Base-by-base conservation (phyloP, 2,329 filamentous ascomycete genomes). In the Cladophialophora carrionii region DNA sequence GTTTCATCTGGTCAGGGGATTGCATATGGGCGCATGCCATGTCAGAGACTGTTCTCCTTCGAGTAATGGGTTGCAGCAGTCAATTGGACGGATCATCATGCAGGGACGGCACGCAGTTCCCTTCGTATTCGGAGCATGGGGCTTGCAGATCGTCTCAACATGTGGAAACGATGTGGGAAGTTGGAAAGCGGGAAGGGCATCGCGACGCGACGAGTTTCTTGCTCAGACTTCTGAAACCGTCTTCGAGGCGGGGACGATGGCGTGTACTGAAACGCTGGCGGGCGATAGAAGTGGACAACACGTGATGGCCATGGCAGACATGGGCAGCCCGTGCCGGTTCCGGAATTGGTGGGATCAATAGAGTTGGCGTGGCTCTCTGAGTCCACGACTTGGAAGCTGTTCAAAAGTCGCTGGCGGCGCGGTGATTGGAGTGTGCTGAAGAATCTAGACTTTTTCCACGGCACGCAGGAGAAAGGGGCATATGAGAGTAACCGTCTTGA, bases 191-290 rank as follows among this genome's bases (percentile, higher is more conserved):
- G 10, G 46, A 52, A 52, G 57, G 57, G 59, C 10, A n/a, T 46
- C 26, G 10, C n/a, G 60, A 29, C 46, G 31, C 57, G 7, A 60
- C 14, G 48, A 52, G 29, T 60, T 60, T 62, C 60, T 57, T 34
- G 51, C 51, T 7, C 24, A 32, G 46, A 43, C 54, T 34, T 55
- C 56, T 49, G 49, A 63, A 63, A 58, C 61, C n/a, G 55, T 59
- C 48, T 31, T 49, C n/a, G 46, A 54, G 55, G 61, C 55, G 54
- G 55, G 51, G 48, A 59, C 34, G 32, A 32, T n/a, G 20, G 51
- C 54, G 48, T 43, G 31, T 60, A 29, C 29, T 60, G 62, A 64
- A 64, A 64, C 62, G 51, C 48, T 54, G 48, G 52, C 20, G 52
- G 24, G 29, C 22, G 43, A 26, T n/a, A 54, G 32, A 22, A n/a